Evolutionary conservation across 495 filamentous ascomycete species (phyloP), one percentile per base, ranked within the genome.

Genomic region (Aspergillus ellipticus): DNA sequence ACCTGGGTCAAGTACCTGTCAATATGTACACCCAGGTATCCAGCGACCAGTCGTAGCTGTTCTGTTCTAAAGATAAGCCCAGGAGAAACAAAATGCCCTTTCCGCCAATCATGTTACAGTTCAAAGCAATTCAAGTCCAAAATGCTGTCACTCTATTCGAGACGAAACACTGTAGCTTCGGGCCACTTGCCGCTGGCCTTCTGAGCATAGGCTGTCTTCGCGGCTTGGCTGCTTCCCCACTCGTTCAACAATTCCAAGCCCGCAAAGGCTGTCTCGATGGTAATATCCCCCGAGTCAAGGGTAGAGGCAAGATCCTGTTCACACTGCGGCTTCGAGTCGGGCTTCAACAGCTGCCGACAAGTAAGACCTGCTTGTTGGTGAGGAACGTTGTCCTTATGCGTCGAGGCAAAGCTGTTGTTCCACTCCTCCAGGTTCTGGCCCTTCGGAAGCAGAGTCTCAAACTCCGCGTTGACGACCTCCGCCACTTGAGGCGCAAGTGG

Each of bases 161-260:
- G 48, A 48, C 66, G 58, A 59, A 92, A 90, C 6, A 79, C 68
- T 1, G 78, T 81, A 16, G 87, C 85, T 64, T 90, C 81, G 0
- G 86, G 85, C 85, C 89, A 95, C 75, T 82, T 85, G 60, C 76
- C 69, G 50, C 74, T 74, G n/a, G 88, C 88, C 48, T 82, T 82
- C 49, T 83, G 69, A 37, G 79, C 72, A 64, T 90, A 93, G 20
- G 73, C 72, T 4, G 82, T 64, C 56, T 72, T 77, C 16, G 65
- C 73, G 26, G 70, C 75, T 33, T 71, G 65, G 49, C 84, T 78
- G 49, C 76, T 75, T 39, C 80, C 81, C 83, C 87, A 86, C 53
- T 81, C 77, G 51, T 69, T 71, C 28, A 95, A 63, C 24, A 88
- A 63, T 4, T 79, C 73, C 28, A 90, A 67, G 11, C 80, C 88